Conservation (phyloP, 352 stramenopile genomes). For the Phytophthora tubulina region DNA sequence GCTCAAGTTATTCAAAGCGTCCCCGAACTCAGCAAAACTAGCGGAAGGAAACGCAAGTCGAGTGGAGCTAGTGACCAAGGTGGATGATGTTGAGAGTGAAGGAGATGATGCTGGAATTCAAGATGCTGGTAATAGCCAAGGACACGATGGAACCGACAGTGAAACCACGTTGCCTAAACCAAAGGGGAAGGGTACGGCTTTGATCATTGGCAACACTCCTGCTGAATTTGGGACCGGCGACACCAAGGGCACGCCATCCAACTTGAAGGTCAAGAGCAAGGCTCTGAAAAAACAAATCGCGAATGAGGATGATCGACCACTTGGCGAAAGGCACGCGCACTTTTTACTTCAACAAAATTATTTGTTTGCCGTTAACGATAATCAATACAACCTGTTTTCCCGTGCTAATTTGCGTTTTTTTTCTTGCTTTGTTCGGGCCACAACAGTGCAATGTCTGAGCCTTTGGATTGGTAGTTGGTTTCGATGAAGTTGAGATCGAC, state of each 20-base stretch:
- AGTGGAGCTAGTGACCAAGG: neutral
- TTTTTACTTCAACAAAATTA: neutral
- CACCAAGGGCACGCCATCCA: neutral
- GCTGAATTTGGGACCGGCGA: neutral
- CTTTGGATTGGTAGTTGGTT: no score
- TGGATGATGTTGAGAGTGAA: neutral
- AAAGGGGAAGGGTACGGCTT: neutral
- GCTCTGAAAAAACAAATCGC: neutral
- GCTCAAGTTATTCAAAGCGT: neutral
- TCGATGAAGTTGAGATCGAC: no score
- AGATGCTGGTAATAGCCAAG: neutral
- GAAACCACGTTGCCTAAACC: neutral
- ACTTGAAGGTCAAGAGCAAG: neutral
- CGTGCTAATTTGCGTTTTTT: no score
- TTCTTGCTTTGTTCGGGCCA: no score
- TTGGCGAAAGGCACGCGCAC: neutral
- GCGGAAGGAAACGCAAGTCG: neutral
- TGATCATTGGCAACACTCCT: neutral
- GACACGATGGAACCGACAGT: neutral
- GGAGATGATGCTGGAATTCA: neutral
- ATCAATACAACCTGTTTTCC: neutral
- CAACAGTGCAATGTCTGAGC: no score
- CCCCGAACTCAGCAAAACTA: neutral
- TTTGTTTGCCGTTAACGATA: no score
- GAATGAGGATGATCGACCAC: neutral